These are phyloP conservation scores for Debaryomyces fabryi DNA, from an alignment of 1,139 yeast species.

Conservation along the genomic window DNA sequence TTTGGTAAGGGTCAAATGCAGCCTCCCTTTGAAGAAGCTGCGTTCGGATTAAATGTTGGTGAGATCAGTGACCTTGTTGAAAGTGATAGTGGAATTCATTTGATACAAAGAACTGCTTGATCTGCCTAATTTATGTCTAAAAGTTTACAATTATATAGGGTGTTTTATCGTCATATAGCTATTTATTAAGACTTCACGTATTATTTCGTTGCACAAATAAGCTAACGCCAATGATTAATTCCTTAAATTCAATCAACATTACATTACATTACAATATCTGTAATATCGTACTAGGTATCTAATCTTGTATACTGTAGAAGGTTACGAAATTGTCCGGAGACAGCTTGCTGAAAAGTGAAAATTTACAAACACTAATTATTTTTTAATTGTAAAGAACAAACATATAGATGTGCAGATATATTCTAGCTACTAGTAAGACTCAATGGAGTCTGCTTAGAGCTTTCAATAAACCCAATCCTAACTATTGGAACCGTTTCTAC, in stretches of 20 bases:
- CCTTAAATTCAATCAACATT: too few relatives aligned
- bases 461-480: not conserved
- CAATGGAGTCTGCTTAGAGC: not conserved
- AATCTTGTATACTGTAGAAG: not conserved
- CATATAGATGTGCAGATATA: not conserved
- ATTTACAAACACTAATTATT: not conserved
- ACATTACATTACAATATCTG: not conserved
- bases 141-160: not conserved
- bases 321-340: too few relatives aligned
- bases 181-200: not conserved
- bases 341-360: not conserved
- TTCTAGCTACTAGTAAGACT: not conserved
- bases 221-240: not conserved
- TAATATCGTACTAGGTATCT: not conserved
- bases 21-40: constrained; percentile 87
- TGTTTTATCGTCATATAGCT: not conserved
- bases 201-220: not conserved
- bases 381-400: not conserved
- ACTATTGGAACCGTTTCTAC: not conserved
- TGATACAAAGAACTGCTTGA: constrained; percentile 80
- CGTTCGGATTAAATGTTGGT: constrained; percentile 79
- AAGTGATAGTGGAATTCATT: constrained; percentile 88
- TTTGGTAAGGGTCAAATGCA: constrained; percentile 95
- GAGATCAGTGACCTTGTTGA: constrained; percentile 84
- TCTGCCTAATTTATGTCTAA: not conserved